Evolutionary conservation across 2,329 filamentous ascomycete genomes (phyloP), one percentile per base, ranked within the genome.

Genomic region (Chrysoporthe puriensis): DNA sequence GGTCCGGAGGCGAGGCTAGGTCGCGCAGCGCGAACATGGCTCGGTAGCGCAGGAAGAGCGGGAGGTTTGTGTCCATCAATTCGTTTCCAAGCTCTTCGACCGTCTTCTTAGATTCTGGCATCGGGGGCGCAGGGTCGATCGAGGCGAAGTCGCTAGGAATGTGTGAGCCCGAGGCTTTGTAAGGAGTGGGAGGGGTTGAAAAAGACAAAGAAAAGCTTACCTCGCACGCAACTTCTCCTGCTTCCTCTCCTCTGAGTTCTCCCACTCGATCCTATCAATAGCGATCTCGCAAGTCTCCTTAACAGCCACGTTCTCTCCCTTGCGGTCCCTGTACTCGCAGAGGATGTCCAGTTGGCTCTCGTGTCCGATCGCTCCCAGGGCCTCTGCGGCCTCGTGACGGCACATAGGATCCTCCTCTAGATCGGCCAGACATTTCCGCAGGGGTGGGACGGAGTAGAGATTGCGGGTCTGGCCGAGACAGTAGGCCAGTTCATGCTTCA

Each of bases 1-100:
- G 89, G 76, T 97, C 91, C 11, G 95, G 94, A 18, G 96, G 96
- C 4, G 94, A 97, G 32, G 94, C 94, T 63, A 99, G 89, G 79
- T 99, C 96, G 76, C 96, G 91, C 63, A 99, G 89, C 68, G 93
- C 92, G 77, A 99, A 99, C 96, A 99, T 99, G 78, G 96, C 95
- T 75, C 96, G 90, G 82, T 99, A 99, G 77, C 96, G 90, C 77
- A 93, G 84, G 84, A 99, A 99, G 14, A 99, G 87, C 34, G 94
- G 92, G 61, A 90, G 82, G 5, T 83, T 86, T 6, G 91, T 90
- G 79, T 98, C 90, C 79, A 98, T 89, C 64, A 99, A 84, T 34
- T 87, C 88, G 75, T 87, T 85, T 75, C 92, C 91, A 44, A 99
- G 85, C 66, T 92, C 88, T 44, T 90, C 84, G 61, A 97, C 92